phyloP scores from a whole-genome alignment of 345 rosid species.

The Brassica rapa region DNA sequence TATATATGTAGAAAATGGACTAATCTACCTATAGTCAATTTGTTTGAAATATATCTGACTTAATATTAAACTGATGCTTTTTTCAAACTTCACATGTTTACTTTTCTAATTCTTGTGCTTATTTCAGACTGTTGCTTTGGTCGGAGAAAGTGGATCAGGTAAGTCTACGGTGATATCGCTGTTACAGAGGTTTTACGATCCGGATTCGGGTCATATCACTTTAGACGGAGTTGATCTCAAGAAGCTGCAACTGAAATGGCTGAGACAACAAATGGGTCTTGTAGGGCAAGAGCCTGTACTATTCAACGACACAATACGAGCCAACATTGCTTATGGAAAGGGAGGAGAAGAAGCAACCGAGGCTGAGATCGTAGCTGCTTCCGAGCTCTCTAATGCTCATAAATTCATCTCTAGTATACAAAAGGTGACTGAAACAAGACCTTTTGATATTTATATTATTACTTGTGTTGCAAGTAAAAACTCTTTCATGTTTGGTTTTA shows the following conservation, averaged over 20 bases:
- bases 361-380: neutral
- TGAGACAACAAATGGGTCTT: neutral
- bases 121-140: neutral
- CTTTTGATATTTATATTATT: neutral
- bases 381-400: neutral
- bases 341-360: neutral
- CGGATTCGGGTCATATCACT: neutral
- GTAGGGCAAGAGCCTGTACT: neutral
- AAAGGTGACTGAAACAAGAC: neutral
- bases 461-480: neutral
- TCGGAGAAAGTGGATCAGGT: neutral
- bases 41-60: neutral
- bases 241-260: neutral
- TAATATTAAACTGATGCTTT: neutral
- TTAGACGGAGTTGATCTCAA: neutral
- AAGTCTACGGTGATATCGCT: neutral
- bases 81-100: neutral
- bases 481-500: neutral
- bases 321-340: neutral
- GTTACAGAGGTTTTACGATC: neutral
- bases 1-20: too few species aligned
- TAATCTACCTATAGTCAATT: neutral
- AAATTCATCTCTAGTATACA: neutral
- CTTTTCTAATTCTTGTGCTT: neutral
- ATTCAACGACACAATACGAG: neutral